Evolutionary conservation across 2,329 filamentous ascomycete species (phyloP).

Genomic region (Penicillium olsonii): DNA sequence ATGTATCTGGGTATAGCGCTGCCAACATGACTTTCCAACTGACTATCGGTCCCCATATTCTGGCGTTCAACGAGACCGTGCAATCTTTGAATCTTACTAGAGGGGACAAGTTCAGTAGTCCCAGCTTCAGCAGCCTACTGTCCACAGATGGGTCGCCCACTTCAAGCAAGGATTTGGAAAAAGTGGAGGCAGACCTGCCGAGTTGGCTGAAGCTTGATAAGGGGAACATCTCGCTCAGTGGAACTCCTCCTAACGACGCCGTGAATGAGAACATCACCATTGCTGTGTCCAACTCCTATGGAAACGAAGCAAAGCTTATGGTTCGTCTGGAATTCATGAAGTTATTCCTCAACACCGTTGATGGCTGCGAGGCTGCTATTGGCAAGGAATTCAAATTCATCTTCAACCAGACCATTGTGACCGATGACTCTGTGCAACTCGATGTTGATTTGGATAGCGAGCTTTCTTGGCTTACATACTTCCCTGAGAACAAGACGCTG

Average conservation of each 20-base stretch:
- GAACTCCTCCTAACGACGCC: constrained; percentile 62
- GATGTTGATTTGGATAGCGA: constrained; percentile 45
- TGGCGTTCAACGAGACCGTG: constrained; percentile 62
- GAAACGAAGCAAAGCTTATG: constrained; percentile 60
- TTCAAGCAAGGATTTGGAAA: constrained; percentile 52
- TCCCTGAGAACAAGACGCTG: constrained; percentile 46
- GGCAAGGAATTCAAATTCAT: constrained; percentile 53
- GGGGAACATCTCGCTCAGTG: constrained; percentile 62
- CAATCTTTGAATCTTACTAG: constrained; percentile 60
- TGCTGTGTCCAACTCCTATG: constrained; percentile 59
- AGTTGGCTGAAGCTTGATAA: constrained; percentile 70
- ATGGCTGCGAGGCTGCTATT: constrained; percentile 49
- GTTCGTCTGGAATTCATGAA: constrained; percentile 50
- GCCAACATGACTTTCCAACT: constrained; percentile 68
- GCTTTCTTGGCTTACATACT: constrained; percentile 54
- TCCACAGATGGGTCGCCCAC: constrained; percentile 60
- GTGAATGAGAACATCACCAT: constrained; percentile 65
- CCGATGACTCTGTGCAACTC: constrained; percentile 43
- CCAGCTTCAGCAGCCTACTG: constrained; percentile 54
- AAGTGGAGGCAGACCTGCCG: constrained; percentile 59
- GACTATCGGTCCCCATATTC: constrained; percentile 68
- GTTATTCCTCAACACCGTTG: constrained; percentile 48
- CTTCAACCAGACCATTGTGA: constrained; percentile 48
- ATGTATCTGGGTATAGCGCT: constrained; percentile 75
- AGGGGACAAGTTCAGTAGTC: constrained; percentile 56